Evolutionary conservation across 192 early-diverging fungal species (phyloP).

Genomic region (Diversispora epigaea): DNA sequence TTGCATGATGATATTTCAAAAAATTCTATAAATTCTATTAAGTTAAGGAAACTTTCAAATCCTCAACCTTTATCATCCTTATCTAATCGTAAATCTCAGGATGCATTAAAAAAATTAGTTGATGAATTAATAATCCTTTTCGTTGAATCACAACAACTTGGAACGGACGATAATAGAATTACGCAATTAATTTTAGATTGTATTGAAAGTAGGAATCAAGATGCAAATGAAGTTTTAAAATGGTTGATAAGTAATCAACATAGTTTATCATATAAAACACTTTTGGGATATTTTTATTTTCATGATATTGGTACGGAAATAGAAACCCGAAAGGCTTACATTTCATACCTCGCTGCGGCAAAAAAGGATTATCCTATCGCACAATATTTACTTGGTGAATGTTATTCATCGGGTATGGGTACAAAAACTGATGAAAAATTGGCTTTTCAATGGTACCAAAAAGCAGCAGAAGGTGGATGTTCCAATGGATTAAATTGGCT

Average conservation of each 20-base stretch:
- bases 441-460: slow-evolving; percentile 22
- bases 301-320: neutral
- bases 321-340: neutral
- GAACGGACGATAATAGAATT: neutral
- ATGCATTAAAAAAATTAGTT: neutral
- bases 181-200: neutral
- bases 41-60: neutral
- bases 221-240: neutral
- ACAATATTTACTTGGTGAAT: slow-evolving; percentile 11
- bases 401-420: neutral
- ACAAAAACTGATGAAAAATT: neutral
- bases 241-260: neutral
- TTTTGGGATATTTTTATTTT: slow-evolving; percentile 18
- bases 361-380: slow-evolving; percentile 4
- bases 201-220: neutral
- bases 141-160: neutral
- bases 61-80: neutral
- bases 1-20: neutral
- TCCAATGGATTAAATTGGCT: neutral
- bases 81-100: neutral
- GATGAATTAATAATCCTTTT: neutral
- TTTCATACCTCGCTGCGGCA: slow-evolving; percentile 1
- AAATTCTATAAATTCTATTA: neutral
- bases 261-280: slow-evolving; percentile 1
- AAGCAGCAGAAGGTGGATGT: slow-evolving; percentile 7